Evolutionary conservation across 768 basidiomycete species (phyloP).

Genomic region (Mycena floridula): DNA sequence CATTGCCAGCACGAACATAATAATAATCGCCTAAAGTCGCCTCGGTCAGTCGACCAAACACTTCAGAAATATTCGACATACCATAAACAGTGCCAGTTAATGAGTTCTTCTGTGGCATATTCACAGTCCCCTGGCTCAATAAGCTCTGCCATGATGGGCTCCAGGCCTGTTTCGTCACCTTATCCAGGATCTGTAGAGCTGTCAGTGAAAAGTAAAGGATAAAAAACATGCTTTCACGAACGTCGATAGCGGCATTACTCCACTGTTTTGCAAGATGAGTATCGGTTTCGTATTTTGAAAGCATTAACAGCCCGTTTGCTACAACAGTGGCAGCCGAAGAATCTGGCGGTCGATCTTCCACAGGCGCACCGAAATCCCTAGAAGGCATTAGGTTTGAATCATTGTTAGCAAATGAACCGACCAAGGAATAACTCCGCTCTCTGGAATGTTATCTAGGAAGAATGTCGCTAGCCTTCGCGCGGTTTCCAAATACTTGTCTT

Average conservation of each 20-base stretch:
- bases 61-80: too few relatives aligned
- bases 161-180: constrained; percentile 50
- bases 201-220: too few relatives aligned
- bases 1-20: constrained; percentile 34
- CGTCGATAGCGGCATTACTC: constrained; percentile 42
- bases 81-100: constrained; percentile 59
- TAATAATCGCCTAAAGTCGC: constrained; percentile 43
- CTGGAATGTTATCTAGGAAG: constrained; percentile 54
- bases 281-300: constrained; percentile 38
- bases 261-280: constrained; percentile 28
- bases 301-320: constrained; percentile 50
- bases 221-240: too few relatives aligned
- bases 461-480: constrained; percentile 52
- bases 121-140: constrained; percentile 61
- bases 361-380: constrained; percentile 68
- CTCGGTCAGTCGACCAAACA: too few relatives aligned
- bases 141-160: constrained; percentile 56
- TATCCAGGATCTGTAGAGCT: constrained; percentile 33
- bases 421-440: constrained; percentile 66
- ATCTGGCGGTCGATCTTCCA: constrained; percentile 53
- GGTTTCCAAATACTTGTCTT: constrained; percentile 48
- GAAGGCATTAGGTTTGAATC: neutral
- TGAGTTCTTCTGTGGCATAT: constrained; percentile 47
- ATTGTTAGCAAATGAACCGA: constrained; percentile 16
- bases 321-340: constrained; percentile 65